These are phyloP conservation scores for Porcisia deanei DNA, from an alignment of 208 protist species.

Conservation along the genomic window DNA sequence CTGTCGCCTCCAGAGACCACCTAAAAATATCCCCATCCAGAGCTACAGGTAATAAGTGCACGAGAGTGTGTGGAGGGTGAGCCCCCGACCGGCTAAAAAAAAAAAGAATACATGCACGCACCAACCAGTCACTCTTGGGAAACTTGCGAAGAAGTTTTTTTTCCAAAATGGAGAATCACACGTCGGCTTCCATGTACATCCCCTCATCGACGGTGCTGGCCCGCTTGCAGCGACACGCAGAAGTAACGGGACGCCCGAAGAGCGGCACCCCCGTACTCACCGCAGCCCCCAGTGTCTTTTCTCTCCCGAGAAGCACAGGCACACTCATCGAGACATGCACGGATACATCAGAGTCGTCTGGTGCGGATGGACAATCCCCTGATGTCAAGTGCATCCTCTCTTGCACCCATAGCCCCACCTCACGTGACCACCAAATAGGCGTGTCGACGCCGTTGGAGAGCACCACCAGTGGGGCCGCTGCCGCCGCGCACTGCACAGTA, in stretches of 20 bases:
- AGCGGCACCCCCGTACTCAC: background rate
- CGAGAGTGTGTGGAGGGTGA: no score
- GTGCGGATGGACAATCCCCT: background rate
- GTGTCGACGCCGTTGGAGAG: background rate
- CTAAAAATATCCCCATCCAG: no score
- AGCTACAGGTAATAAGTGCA: no score
- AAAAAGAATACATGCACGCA: background rate
- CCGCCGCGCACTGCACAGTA: background rate
- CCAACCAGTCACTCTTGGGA: background rate
- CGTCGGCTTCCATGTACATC: slow-evolving; percentile 35
- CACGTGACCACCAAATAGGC: background rate
- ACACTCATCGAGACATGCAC: background rate
- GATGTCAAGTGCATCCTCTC: background rate
- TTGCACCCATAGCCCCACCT: background rate
- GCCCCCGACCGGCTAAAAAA: background rate
- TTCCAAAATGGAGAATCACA: slow-evolving; percentile 39
- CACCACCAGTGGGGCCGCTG: background rate
- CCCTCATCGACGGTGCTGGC: slow-evolving; percentile 32
- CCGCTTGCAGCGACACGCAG: slow-evolving; percentile 23
- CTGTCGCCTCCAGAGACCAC: background rate
- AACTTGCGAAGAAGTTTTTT: no score
- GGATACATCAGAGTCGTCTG: background rate
- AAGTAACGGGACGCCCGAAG: no score
- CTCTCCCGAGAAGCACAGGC: background rate
- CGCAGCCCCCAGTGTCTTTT: background rate